Evolutionary conservation across 1,284 basidiomycete species (phyloP).

Genomic region (Puccinia triticina): DNA sequence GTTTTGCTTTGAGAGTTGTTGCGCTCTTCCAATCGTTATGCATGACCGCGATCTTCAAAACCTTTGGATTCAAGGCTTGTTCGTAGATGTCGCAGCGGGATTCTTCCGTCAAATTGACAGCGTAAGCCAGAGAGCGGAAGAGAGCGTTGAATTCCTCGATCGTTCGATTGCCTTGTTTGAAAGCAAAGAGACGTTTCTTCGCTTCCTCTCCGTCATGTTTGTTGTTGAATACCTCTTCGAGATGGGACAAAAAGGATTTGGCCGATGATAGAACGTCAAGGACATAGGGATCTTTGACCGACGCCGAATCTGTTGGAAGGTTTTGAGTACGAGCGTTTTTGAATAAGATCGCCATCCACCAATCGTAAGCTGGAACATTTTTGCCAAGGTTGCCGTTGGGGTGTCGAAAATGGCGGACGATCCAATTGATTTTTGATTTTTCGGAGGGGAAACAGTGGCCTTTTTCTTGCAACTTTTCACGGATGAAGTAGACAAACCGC

Average conservation of each 20-base stretch:
- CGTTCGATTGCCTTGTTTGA: background rate
- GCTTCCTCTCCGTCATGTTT: conserved; percentile 14
- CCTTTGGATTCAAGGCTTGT: conserved; percentile 9
- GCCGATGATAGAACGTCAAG: background rate
- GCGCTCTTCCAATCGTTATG: background rate
- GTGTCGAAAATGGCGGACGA: background rate
- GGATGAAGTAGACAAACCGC: background rate
- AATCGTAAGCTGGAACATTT: background rate
- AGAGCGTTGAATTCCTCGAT: conserved; percentile 19
- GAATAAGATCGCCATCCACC: conserved; percentile 15
- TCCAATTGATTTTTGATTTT: conserved; percentile 28
- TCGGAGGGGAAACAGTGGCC: background rate
- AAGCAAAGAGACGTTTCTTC: background rate
- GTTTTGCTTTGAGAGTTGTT: background rate
- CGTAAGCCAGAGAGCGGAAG: background rate
- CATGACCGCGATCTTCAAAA: background rate
- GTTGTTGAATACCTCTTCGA: conserved; percentile 5
- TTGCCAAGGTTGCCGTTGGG: background rate
- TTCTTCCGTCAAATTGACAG: conserved; percentile 12
- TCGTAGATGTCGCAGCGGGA: conserved; percentile 12
- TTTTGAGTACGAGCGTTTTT: conserved; percentile 1
- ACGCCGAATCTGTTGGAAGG: background rate
- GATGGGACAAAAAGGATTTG: background rate
- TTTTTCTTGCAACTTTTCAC: background rate
- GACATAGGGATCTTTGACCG: background rate